Evolutionary conservation across 441 rosid genomes (phyloP), one percentile per base, ranked within the genome.

Genomic region (Jatropha multifida): DNA sequence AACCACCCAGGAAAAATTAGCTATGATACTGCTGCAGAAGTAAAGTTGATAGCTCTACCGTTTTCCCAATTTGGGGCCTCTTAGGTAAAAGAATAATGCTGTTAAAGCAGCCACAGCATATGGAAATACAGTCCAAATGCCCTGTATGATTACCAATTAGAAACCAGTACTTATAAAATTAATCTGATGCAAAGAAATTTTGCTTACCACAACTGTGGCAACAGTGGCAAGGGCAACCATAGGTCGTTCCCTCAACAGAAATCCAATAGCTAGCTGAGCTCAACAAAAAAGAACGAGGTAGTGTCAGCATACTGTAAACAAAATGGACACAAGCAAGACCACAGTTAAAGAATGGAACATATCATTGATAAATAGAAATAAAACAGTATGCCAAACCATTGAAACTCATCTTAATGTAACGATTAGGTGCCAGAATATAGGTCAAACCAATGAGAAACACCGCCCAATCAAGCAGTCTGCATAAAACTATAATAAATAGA

Each of bases 61-160:
- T 70, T 63, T 7, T 9, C 17, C 64, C 26, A 55, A 23, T 54
- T 18, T 46, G 26, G 4, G 81, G 23, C 66, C 79, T 48, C 80
- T 78, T 66, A 92, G 63, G 81, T 82, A 88, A 67, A 94, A 77
- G 74, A 86, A 88, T 46, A 90, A 73, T 69, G 94, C 96, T 11
- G 94, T 89, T 63, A 83, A 79, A 78, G 92, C 92, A 76, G 98
- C 98, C 75, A 73, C 72, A 26, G 80, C 79, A 75, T 90, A 90
- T 1, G 95, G 98, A 72, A 92, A 88, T 72, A 87, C 72, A 38
- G 92, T 94, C 98, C 98, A 94, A 71, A 85, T 77, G 51, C 96
- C 97, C 97, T 92, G 86, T 73, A 83, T 14, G 44, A 49, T 71
- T 61, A 73, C 68, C 18, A 20, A 61, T 76, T 73, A 85, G 73